Evolutionary conservation across 129 eudicot genomes (phyloP), one percentile per base, ranked within the genome.

Genomic region (Apium graveolens): DNA sequence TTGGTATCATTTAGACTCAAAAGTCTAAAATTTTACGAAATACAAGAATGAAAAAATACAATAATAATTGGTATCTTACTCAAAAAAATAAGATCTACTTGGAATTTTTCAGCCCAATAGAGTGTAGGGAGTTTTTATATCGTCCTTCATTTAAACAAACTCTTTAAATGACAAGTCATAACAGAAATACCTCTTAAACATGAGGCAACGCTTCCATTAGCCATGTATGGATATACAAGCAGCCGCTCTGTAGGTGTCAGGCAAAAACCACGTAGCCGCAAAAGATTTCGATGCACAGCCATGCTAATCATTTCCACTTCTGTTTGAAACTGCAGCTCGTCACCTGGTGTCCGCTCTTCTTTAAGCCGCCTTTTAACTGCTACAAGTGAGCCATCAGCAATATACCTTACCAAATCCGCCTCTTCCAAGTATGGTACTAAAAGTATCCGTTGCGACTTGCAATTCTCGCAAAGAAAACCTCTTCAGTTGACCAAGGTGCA

Each of bases 401-500:
- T 81, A 81, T 39, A 81, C 84, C 77, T 76, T 81, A 46, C 83
- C 83, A 42, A 83, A 80, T 48, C 87, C 87, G 43, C 87, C 87
- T 84, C 77, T 76, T 37, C 84, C 84, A 41, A 84, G 81, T 53
- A 84, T 76, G 60, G 76, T 84, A 60, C 87, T 84, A 29, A 84
- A 84, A 76, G 81, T 69, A 68, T 80, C 76, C 46, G 87, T 69
- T 51, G 86, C 86, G 60, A 80, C 70, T 77, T 80, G 82, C 3
- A 84, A 39, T 77, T 77, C 80, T 14, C 80, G 80, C 71, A 77
- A 21, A 21, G 80, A 77, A 57, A 77, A 77, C 80, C 72, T 77
- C 51, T 60, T 77, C 31, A 77, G 72, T 46, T 75, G 78, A 17
- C 78, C 78, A 17, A 75, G 60, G 41, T 75, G 78, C 42, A 75